Evolutionary conservation across 2,329 filamentous ascomycete species (phyloP), one percentile per base, ranked within the genome.

Genomic region (Clonostachys rhizophaga): DNA sequence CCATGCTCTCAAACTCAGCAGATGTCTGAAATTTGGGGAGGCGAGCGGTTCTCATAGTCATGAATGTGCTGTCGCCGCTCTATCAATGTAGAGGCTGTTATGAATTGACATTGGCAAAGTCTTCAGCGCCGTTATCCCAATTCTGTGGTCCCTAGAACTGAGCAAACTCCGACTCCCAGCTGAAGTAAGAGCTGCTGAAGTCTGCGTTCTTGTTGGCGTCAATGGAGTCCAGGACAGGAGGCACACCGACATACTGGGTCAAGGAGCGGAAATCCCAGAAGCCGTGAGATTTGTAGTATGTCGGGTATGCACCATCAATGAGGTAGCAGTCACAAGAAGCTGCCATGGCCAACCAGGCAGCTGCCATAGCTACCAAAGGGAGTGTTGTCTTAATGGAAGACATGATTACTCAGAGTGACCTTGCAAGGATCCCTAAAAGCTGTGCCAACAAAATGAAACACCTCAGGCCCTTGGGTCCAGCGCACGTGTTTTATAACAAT

Each of bases 21-120:
- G 71, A 58, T 0, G 70, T 69, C 52, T 76, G 73, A 51, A 72
- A 75, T 6, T 58, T 53, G 5, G 57, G 43, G 20, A 69, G 57
- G 6, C 72, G 66, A 11, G 65, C 60, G 2, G 74, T 76, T 33
- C 74, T 67, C 60, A 77, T 64, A 4, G 68, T 74, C 56, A 76
- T 52, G 55, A 61, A 75, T 1, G 72, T 76, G 11, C 50, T 43
- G 45, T 70, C 69, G 5, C 45, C 46, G 51, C 70, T 72, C 36
- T 60, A 52, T 74, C 68, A 43, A 76, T 68, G 57, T 75, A 76
- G 30, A 71, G 35, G 46, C 71, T 71, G 54, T 63, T 70, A 37
- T 1, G 67, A 64, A 50, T 69, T 66, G 42, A 62, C 52, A 60
- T 67, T 68, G 2, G 55, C 51, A 1, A 67, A 60, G 2, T 58